Base-by-base conservation (phyloP, 441 rosid species). In the Corymbia calophylla region DNA sequence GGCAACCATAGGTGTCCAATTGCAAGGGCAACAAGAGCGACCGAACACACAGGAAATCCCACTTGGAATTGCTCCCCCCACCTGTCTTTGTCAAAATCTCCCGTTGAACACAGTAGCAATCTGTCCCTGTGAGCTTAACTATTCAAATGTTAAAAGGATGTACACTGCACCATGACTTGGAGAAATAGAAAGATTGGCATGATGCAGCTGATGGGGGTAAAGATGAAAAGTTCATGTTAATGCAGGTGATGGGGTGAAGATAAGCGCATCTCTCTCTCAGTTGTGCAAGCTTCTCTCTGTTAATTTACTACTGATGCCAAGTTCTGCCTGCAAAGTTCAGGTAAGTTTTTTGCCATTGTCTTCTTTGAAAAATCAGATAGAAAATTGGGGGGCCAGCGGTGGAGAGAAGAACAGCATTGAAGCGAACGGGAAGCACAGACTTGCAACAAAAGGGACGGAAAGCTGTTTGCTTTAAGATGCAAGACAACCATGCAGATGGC, bases 41-140 rank as follows among this genome's bases (percentile, higher is more conserved):
- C 95, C 91, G 55, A 85, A 86, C 92, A 93, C 90, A 93, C 15
- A 94, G 89, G 73, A 84, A 91, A 95, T 51, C 96, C 95, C 55
- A 88, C 92, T 68, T 90, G 93, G 1, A 70, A 90, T 58, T 90
- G 86, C 94, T 91, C 89, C 91, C 17, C 4, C 31, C 55, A 3
- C 11, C 84, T 11, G 86, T 90, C 91, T 93, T 92, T 90, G 84
- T 92, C 82, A 93, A 90, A 51, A 89, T 44, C 55, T 94, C 94
- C 94, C 88, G 89, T 87, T 16, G 9, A 55, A 23, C 53, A 77
- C 14, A 73, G 81, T 6, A 70, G 18, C 25, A 9, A 27, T n/a
- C 80, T 15, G 21, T 47, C 13, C 87, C 62, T 12, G 14, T 47
- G 51, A 51, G 29, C 32, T 29, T 10, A 15, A 31, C 31, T 32